These are phyloP conservation scores for Aphanomyces astaci DNA, from an alignment of 352 stramenopile species.

Conservation along the genomic window DNA sequence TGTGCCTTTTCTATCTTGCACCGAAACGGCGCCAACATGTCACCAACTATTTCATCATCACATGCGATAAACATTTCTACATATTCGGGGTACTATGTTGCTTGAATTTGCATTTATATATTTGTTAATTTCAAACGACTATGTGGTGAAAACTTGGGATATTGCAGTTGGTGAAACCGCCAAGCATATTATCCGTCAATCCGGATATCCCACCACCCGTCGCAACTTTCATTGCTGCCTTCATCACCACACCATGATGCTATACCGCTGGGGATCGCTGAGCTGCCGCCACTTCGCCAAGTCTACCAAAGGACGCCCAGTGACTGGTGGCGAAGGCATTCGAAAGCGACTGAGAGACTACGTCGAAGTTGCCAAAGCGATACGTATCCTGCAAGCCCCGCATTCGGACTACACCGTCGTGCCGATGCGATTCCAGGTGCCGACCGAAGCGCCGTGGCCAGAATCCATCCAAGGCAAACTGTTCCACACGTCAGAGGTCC, in stretches of 20 bases:
- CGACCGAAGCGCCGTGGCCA: constrained; percentile 13
- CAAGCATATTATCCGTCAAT: not conserved
- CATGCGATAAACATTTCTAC: no score
- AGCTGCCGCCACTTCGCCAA: not conserved
- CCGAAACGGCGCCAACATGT: not conserved
- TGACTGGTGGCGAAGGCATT: not conserved
- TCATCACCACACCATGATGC: not conserved
- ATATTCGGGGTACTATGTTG: no score
- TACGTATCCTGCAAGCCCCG: not conserved
- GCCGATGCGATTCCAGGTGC: not conserved
- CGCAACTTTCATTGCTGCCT: not conserved
- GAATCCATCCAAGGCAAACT: constrained; percentile 8
- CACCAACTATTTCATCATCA: not conserved
- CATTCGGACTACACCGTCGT: constrained; percentile 12
- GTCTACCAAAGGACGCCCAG: not conserved
- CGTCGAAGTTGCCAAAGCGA: not conserved
- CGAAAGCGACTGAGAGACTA: not conserved
- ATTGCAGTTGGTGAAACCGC: not conserved
- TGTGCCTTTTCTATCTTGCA: not conserved
- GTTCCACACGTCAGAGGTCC: constrained; percentile 7
- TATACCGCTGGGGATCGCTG: not conserved
- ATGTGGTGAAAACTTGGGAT: no score
- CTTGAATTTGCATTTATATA: no score
- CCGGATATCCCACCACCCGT: not conserved
- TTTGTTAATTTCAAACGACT: no score